Percentiles rank a stretch among this genome's conserved stretches.
Conservation (phyloP, 495 filamentous ascomycete species). For the Neurospora sp. region DNA sequence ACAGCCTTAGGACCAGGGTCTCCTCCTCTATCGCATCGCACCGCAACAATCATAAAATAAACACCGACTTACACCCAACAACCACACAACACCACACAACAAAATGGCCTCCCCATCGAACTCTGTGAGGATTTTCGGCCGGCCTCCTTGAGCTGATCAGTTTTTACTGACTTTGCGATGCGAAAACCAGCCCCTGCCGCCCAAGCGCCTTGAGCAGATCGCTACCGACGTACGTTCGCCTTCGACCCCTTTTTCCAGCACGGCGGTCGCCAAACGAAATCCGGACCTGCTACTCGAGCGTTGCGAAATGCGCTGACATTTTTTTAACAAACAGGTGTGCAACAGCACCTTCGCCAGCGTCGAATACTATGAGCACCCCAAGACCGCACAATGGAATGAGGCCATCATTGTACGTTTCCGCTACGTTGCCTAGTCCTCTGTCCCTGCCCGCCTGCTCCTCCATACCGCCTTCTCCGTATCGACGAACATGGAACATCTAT, state of each 20-base stretch:
- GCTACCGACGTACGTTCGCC: conserved; percentile 58
- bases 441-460: neutral
- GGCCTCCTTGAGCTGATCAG: neutral
- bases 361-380: conserved; percentile 71
- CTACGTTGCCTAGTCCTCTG: neutral
- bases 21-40: neutral
- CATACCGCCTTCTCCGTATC: neutral
- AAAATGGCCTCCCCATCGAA: conserved; percentile 22
- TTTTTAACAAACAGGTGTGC: conserved; percentile 56
- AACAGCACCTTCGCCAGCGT: conserved; percentile 59
- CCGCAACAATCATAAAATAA: neutral
- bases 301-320: conserved; percentile 9
- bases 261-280: neutral
- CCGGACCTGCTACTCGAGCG: neutral
- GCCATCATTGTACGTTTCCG: conserved; percentile 67
- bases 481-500: neutral
- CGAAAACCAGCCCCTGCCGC: conserved; percentile 55
- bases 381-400: conserved; percentile 77
- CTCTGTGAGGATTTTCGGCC: conserved; percentile 12
- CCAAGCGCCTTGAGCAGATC: conserved; percentile 71
- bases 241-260: conserved; percentile 1
- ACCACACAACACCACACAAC: neutral
- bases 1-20: neutral
- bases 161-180: neutral
- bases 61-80: neutral